phyloP scores from a whole-genome alignment of 2,329 filamentous ascomycete genomes.

The Arthrobotrys sinensis region DNA sequence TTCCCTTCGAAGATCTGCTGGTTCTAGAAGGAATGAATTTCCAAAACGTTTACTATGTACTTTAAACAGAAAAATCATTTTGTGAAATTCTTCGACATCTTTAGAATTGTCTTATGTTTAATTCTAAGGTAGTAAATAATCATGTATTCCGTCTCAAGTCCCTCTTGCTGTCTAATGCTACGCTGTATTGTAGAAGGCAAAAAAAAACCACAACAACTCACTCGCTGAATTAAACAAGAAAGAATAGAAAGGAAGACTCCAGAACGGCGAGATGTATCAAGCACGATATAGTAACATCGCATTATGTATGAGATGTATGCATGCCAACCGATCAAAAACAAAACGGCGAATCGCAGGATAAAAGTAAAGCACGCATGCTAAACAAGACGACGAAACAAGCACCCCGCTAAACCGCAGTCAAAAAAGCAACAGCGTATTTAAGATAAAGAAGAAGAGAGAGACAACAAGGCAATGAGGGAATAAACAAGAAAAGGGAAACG shows the following conservation, averaged over 20 bases:
- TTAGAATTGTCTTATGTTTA: too few relatives aligned
- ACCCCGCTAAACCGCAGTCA: conserved; percentile 10
- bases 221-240: conserved; percentile 18
- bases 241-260: neutral
- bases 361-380: conserved; percentile 14
- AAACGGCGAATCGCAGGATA: conserved; percentile 7
- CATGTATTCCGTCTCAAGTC: too few relatives aligned
- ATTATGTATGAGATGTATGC: conserved; percentile 18
- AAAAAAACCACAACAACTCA: conserved; percentile 24
- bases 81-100: too few relatives aligned
- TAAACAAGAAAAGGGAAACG: conserved; percentile 2
- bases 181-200: neutral
- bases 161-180: neutral
- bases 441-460: neutral
- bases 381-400: conserved; percentile 1
- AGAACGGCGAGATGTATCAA: conserved; percentile 6
- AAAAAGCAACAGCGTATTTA: neutral
- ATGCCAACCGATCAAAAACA: conserved; percentile 7
- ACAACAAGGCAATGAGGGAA: conserved; percentile 19
- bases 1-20: neutral
- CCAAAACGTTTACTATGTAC: too few relatives aligned
- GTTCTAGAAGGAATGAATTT: too few relatives aligned
- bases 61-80: too few relatives aligned
- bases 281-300: conserved; percentile 4
- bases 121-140: too few relatives aligned